Conservation (phyloP, 495 filamentous ascomycete genomes). For the Penicillium ucsense region DNA sequence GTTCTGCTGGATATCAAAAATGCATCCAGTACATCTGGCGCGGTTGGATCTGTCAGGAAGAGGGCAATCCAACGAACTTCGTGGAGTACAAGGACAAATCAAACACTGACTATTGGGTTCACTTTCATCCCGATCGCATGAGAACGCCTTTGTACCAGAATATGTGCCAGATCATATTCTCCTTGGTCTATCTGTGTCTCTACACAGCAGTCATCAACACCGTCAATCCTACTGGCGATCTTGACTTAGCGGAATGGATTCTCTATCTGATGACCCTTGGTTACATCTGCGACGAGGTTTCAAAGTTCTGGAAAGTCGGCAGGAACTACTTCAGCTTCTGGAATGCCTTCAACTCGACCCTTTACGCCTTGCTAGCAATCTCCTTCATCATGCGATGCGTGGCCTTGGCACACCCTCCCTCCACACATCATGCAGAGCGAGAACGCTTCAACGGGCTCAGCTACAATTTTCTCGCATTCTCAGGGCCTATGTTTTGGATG, state of each 20-base stretch:
- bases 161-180: constrained; percentile 72
- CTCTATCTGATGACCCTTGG: constrained; percentile 87
- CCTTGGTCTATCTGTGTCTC: constrained; percentile 68
- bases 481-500: constrained; percentile 94
- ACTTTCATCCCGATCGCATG: constrained; percentile 92
- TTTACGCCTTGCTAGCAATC: constrained; percentile 67
- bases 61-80: constrained; percentile 77
- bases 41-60: constrained; percentile 93
- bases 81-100: constrained; percentile 70
- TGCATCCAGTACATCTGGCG: constrained; percentile 88
- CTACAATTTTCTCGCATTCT: constrained; percentile 89
- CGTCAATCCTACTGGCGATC: constrained; percentile 66
- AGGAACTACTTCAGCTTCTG: constrained; percentile 84
- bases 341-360: constrained; percentile 82
- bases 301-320: constrained; percentile 90
- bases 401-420: constrained; percentile 54
- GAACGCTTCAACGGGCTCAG: constrained; percentile 63
- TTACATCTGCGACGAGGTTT: constrained; percentile 80
- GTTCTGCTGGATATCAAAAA: constrained; percentile 88
- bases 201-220: constrained; percentile 92
- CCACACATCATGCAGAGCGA: constrained; percentile 42
- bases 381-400: constrained; percentile 71
- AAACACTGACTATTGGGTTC: constrained; percentile 62
- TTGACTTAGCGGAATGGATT: constrained; percentile 76
- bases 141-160: constrained; percentile 89